Evolutionary conservation across 345 rosid species (phyloP).

Genomic region (Gossypium bickii): DNA sequence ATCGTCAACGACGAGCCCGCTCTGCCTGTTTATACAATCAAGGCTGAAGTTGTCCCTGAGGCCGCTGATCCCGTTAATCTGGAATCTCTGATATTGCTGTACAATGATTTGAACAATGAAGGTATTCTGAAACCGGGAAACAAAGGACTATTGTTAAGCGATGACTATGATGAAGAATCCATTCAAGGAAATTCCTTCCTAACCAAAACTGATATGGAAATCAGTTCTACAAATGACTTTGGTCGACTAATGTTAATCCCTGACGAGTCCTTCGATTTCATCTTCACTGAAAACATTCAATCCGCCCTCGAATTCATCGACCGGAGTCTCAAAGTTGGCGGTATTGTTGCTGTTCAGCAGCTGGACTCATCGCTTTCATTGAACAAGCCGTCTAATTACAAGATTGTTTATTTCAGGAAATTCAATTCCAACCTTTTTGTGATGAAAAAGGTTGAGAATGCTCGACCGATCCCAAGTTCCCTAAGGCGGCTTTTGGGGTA

Average conservation of each 20-base stretch:
- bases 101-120: slow-evolving; percentile 52
- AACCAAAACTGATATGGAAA: slow-evolving; percentile 27
- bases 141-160: slow-evolving; percentile 39
- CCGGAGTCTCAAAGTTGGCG: slow-evolving; percentile 55
- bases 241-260: slow-evolving; percentile 38
- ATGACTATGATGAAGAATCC: slow-evolving; percentile 25
- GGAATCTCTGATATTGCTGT: slow-evolving; percentile 35
- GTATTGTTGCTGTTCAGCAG: slow-evolving; percentile 42
- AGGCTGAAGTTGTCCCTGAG: slow-evolving; percentile 12
- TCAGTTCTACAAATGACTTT: slow-evolving; percentile 35
- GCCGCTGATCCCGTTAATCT: slow-evolving; percentile 8
- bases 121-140: slow-evolving; percentile 41
- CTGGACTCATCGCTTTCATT: slow-evolving; percentile 25
- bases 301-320: slow-evolving; percentile 45
- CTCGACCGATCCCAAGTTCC: background rate
- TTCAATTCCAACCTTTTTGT: slow-evolving; percentile 38
- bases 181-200: slow-evolving; percentile 26
- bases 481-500: slow-evolving; percentile 35
- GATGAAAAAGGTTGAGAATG: slow-evolving; percentile 42
- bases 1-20: slow-evolving; percentile 12
- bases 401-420: slow-evolving; percentile 43
- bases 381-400: slow-evolving; percentile 43
- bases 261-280: slow-evolving; percentile 38
- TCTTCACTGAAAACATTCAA: slow-evolving; percentile 38
- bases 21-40: background rate